Evolutionary conservation across 306 rosid species (phyloP).

Genomic region (Medicago ruthenica): DNA sequence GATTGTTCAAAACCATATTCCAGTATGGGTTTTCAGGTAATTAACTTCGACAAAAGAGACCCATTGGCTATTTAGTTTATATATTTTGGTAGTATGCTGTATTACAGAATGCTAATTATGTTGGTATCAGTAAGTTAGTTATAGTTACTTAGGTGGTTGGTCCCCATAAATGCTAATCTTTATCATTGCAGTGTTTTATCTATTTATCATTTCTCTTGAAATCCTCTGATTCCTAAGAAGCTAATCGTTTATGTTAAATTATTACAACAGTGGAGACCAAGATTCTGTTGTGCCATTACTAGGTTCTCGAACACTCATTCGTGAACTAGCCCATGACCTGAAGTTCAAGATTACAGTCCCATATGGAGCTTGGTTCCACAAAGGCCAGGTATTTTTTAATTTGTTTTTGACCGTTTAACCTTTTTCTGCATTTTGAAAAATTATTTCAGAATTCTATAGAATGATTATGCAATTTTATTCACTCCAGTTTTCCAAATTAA

Average conservation of each 20-base stretch:
- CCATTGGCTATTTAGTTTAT: background rate
- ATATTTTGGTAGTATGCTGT: background rate
- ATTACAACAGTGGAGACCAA: slow-evolving; percentile 71
- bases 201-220: background rate
- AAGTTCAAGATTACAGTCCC: slow-evolving; percentile 70
- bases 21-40: slow-evolving; percentile 90
- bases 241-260: background rate
- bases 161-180: background rate
- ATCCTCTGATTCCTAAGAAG: background rate
- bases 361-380: slow-evolving; percentile 89
- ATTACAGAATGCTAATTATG: background rate
- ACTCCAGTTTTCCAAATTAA: background rate
- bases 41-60: slow-evolving; percentile 35
- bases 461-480: slow-evolving; percentile 3
- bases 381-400: slow-evolving; percentile 73
- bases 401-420: background rate
- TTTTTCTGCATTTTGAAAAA: background rate
- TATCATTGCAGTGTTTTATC: no score
- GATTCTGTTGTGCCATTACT: slow-evolving; percentile 87
- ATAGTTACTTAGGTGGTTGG: background rate
- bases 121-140: background rate
- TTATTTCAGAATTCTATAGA: background rate
- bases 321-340: slow-evolving; percentile 81
- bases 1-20: slow-evolving; percentile 70
- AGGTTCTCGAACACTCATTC: slow-evolving; percentile 79